Percentiles rank a stretch among this genome's conserved stretches.
phyloP scores from a whole-genome alignment of 2,329 filamentous ascomycete species.

The Aspergillus versicolor region DNA sequence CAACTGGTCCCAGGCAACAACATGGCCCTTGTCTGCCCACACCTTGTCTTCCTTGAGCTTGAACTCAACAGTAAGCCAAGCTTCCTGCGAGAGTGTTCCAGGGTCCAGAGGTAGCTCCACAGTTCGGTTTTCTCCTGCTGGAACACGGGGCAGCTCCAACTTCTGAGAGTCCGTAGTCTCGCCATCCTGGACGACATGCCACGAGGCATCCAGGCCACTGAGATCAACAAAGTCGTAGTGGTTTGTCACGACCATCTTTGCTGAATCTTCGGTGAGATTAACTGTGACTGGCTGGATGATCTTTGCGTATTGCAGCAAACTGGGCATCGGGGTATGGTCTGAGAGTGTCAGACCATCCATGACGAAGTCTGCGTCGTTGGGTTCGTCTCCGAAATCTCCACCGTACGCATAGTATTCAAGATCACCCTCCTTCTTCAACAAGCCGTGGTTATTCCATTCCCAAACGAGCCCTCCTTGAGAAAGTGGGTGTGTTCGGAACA shows the following conservation, averaged over 20 bases:
- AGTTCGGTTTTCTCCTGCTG: constrained; percentile 39
- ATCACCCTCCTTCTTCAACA: constrained; percentile 40
- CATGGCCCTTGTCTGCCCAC: constrained; percentile 56
- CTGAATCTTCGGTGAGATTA: constrained; percentile 34
- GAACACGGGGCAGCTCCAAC: constrained; percentile 44
- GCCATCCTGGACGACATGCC: constrained; percentile 16
- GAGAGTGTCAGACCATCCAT: constrained; percentile 58
- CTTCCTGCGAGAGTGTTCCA: constrained; percentile 14
- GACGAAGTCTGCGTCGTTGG: constrained; percentile 62
- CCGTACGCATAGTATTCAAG: constrained; percentile 58
- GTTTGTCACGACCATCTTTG: constrained; percentile 45
- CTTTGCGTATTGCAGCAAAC: constrained; percentile 58
- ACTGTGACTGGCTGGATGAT: constrained; percentile 56
- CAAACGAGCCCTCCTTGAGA: constrained; percentile 68
- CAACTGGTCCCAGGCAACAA: constrained; percentile 55
- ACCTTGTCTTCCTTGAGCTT: constrained; percentile 42
- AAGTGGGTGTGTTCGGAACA: constrained; percentile 60
- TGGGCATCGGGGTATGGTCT: constrained; percentile 57
- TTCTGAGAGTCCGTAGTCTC: constrained; percentile 24
- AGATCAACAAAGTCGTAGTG: constrained; percentile 52
- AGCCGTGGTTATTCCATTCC: constrained; percentile 65
- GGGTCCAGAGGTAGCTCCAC: background rate
- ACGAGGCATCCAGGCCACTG: constrained; percentile 38
- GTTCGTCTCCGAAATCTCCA: constrained; percentile 61
- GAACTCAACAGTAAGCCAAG: constrained; percentile 49